phyloP scores from a whole-genome alignment of 2,329 filamentous ascomycete species.

The Didymella pomorum region DNA sequence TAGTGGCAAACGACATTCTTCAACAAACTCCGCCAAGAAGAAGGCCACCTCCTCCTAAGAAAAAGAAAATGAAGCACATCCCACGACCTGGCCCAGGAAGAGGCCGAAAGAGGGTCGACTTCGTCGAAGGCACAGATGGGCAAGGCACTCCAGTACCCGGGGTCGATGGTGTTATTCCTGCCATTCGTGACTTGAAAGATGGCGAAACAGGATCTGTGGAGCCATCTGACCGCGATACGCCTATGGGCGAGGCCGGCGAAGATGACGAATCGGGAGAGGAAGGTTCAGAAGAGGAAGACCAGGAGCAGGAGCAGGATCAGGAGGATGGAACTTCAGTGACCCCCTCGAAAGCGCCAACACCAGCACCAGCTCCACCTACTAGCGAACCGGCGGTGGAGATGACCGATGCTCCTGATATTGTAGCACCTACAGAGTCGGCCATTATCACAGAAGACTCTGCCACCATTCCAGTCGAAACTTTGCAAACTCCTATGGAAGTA shows the following conservation, averaged over 20 bases:
- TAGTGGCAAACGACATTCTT: conserved; percentile 59
- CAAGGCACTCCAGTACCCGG: conserved; percentile 38
- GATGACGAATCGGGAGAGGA: conserved; percentile 57
- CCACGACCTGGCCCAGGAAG: conserved; percentile 78
- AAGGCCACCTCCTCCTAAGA: conserved; percentile 78
- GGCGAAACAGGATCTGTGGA: conserved; percentile 51
- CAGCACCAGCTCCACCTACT: conserved; percentile 24
- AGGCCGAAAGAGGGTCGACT: conserved; percentile 77
- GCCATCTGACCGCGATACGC: conserved; percentile 50
- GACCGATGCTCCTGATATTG: conserved; percentile 16
- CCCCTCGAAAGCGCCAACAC: conserved; percentile 40
- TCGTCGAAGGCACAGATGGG: conserved; percentile 58
- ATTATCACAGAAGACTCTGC: conserved; percentile 13
- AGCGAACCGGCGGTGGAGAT: conserved; percentile 26
- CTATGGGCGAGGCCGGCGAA: conserved; percentile 56
- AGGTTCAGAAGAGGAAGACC: conserved; percentile 56
- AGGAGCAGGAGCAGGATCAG: conserved; percentile 58
- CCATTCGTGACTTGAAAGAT: conserved; percentile 43
- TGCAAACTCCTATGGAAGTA: conserved; percentile 15
- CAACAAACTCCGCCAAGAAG: conserved; percentile 63
- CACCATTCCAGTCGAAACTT: conserved; percentile 16
- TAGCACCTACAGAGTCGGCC: conserved; percentile 10
- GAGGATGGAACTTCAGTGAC: conserved; percentile 56
- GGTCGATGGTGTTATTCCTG: conserved; percentile 35
- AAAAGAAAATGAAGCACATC: conserved; percentile 76